phyloP scores from a whole-genome alignment of 1,284 basidiomycete genomes.

The Malassezia japonica region DNA sequence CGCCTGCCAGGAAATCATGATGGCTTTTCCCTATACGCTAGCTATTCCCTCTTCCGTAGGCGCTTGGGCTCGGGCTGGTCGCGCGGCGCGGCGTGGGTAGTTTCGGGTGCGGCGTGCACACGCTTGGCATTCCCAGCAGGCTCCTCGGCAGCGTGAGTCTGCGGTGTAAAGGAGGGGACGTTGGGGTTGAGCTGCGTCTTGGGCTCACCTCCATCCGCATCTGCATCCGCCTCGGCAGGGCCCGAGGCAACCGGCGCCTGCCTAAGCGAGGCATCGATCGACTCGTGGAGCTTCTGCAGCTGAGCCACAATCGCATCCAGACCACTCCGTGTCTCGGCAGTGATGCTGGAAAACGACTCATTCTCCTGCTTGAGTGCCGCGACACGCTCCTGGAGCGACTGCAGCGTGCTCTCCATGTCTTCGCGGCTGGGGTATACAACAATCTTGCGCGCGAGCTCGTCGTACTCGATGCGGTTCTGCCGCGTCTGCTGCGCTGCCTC shows the following conservation, averaged over 20 bases:
- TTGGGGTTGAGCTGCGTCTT: not conserved
- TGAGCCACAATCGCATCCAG: not conserved
- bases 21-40: not conserved
- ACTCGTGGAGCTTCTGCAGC: not conserved
- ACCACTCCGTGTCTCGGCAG: not conserved
- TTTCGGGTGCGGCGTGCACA: not conserved
- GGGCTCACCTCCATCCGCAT: too few relatives aligned
- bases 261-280: not conserved
- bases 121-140: not conserved
- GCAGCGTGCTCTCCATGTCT: slow-evolving; percentile 6
- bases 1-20: not conserved
- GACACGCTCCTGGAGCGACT: not conserved
- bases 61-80: not conserved
- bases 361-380: not conserved
- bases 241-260: too few relatives aligned
- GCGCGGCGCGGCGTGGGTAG: not conserved
- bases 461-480: slow-evolving; percentile 6
- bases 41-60: not conserved
- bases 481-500: not conserved
- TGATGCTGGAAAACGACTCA: not conserved
- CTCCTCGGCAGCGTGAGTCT: not conserved
- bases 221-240: too few relatives aligned
- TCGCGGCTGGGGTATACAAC: slow-evolving; percentile 16
- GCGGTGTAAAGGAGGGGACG: not conserved
- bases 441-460: slow-evolving; percentile 13